Base-by-base conservation (phyloP, 2,329 filamentous ascomycete genomes). In the Fusarium tricinctum region DNA sequence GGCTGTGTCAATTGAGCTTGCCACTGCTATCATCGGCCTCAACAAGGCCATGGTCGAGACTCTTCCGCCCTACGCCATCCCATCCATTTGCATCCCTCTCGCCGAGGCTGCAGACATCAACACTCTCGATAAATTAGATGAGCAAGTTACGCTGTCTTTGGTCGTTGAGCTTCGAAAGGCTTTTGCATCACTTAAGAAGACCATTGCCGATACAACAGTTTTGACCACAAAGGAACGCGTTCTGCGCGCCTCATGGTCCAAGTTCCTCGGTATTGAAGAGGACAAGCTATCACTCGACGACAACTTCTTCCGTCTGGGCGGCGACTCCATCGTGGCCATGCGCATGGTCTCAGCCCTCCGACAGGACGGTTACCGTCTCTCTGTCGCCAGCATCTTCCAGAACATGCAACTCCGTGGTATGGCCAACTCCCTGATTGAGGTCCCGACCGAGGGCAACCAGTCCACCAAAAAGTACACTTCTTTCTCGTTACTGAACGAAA, bases 231-330 rank as follows among this genome's bases (percentile, higher is more conserved):
- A 66, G 40, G 72, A 74, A 33, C 59, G 53, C 1, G 58, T 56
- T 0, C 72, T 74, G 43, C 60, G 66, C 2, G 49, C 60, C 2
- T 44, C 70, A 4, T 74, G 72, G 72, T 52, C 70, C 10, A 71
- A 63, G 28, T 74, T 73, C 43, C 48, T 74, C 2, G 43, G 48
- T 0, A 33, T 72, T 6, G 67, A 73, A 7, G 69, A 72, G 8
- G 65, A 67, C 20, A 72, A 73, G 50, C 20, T 74, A 8, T 69
- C 70, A 0, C 58, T 74, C 1, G 72, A 74, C n/a, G 73, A 74
- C 28, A 74, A 74, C 42, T 74, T 74, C 52, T 74, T 74, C 68
- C 72, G 72, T 2, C 69, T 74, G 17, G 73, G 73, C 1, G 73
- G 73, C 1, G 73, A 74, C 51, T 74, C 70, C 2, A 73, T 65